phyloP scores from a whole-genome alignment of 139 green algal genomes.

The Picochlorum sp. region DNA sequence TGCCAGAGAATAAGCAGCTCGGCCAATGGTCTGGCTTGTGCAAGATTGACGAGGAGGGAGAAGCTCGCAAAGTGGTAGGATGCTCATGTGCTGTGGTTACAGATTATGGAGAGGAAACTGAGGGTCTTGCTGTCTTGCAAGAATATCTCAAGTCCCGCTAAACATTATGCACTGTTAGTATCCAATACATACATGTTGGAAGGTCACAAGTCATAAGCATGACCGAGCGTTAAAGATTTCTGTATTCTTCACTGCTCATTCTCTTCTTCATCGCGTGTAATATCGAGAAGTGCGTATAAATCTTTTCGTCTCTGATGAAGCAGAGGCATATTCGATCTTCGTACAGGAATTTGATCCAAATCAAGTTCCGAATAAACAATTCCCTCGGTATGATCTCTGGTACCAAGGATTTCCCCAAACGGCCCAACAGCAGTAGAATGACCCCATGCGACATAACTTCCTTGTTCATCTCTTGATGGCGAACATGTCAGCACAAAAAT shows the following conservation, averaged over 20 bases:
- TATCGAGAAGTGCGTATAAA: constrained; percentile 66
- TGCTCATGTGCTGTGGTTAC: constrained; percentile 90
- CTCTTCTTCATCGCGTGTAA: constrained; percentile 4
- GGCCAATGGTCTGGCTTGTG: constrained; percentile 88
- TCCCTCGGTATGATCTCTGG: constrained; percentile 38
- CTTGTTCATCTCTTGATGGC: constrained; percentile 50
- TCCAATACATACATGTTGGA: background rate
- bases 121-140: constrained; percentile 83
- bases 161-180: background rate
- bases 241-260: background rate
- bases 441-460: constrained; percentile 52
- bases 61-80: constrained; percentile 91
- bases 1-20: constrained; percentile 83
- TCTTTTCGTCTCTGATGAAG: constrained; percentile 65
- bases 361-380: constrained; percentile 58
- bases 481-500: constrained; percentile 87
- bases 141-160: constrained; percentile 83
- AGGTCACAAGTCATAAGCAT: background rate
- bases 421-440: constrained; percentile 63
- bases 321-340: constrained; percentile 62
- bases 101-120: constrained; percentile 97
- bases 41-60: constrained; percentile 97
- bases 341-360: constrained; percentile 40
- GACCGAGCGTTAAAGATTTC: too few relatives aligned
- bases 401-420: constrained; percentile 72